Evolutionary conservation across 2,329 filamentous ascomycete species (phyloP).

Genomic region (Endoconidiophora polonica): DNA sequence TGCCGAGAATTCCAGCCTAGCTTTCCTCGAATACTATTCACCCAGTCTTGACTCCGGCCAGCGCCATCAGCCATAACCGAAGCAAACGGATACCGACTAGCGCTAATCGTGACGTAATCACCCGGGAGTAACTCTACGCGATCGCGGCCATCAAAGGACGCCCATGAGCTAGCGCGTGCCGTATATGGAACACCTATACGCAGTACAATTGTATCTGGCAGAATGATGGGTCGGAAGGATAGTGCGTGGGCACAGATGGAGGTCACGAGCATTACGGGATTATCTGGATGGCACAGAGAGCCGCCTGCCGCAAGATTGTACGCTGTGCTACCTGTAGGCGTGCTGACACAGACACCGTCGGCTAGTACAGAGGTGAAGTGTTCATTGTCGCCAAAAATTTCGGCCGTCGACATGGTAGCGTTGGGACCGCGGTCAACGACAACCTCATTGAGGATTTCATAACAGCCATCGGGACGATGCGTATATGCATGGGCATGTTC

Average conservation of each 20-base stretch:
- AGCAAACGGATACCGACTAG: slow-evolving; percentile 65
- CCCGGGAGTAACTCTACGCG: slow-evolving; percentile 62
- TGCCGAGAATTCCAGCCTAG: slow-evolving; percentile 68
- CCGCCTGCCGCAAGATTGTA: slow-evolving; percentile 95
- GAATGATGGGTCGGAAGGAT: slow-evolving; percentile 88
- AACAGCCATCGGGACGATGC: slow-evolving; percentile 67
- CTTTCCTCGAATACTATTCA: slow-evolving; percentile 64
- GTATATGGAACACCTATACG: slow-evolving; percentile 90
- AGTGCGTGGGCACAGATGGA: slow-evolving; percentile 90
- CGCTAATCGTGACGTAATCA: slow-evolving; percentile 73
- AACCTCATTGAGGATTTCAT: slow-evolving; percentile 91
- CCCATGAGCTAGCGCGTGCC: slow-evolving; percentile 78
- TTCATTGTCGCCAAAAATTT: slow-evolving; percentile 87
- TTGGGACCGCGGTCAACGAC: slow-evolving; percentile 90
- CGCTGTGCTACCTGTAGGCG: slow-evolving; percentile 84
- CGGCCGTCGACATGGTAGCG: slow-evolving; percentile 80
- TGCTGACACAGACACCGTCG: slow-evolving; percentile 85
- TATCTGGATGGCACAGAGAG: slow-evolving; percentile 86
- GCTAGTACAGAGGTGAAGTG: slow-evolving; percentile 89
- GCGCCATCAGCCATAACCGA: slow-evolving; percentile 54
- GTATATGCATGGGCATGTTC: slow-evolving; percentile 72
- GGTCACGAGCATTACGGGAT: slow-evolving; percentile 86
- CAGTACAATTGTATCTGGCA: slow-evolving; percentile 89
- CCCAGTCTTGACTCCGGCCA: slow-evolving; percentile 55
- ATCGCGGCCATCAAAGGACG: slow-evolving; percentile 92